Evolutionary conservation across 768 basidiomycete species (phyloP).

Genomic region (Strobilomyces dryophilus): DNA sequence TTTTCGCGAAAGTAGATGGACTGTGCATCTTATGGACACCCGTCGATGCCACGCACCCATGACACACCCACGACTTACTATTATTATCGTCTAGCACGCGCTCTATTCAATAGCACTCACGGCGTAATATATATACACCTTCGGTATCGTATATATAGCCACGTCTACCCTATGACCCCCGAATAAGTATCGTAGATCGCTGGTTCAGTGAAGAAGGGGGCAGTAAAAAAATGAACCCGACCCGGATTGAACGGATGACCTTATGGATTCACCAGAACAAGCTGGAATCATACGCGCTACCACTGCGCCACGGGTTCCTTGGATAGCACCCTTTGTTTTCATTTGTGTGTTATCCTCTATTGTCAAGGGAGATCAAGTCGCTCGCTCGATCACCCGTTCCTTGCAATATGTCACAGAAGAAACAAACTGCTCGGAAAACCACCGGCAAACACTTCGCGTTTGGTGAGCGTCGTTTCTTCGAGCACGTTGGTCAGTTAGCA

Average conservation of each 20-base stretch:
- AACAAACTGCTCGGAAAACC: conserved; percentile 20
- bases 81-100: conserved; percentile 12
- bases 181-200: background rate
- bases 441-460: conserved; percentile 9
- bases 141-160: conserved; percentile 6
- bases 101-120: conserved; percentile 16
- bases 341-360: background rate
- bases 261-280: conserved; percentile 30
- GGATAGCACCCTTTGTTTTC: no score
- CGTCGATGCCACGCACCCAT: conserved; percentile 11
- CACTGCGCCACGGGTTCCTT: conserved; percentile 36
- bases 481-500: background rate
- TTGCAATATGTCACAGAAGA: conserved; percentile 7
- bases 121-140: conserved; percentile 8
- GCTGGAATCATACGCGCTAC: conserved; percentile 40
- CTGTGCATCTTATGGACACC: conserved; percentile 9
- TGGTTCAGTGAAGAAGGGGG: background rate
- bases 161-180: background rate
- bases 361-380: background rate
- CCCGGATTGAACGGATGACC: conserved; percentile 47
- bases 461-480: conserved; percentile 4
- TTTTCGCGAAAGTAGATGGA: conserved; percentile 29
- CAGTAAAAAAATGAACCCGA: conserved; percentile 34
- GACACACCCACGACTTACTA: conserved; percentile 16
- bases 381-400: background rate